These are phyloP conservation scores for Lophium mytilinum DNA, from an alignment of 495 filamentous ascomycete genomes.

Conservation along the genomic window DNA sequence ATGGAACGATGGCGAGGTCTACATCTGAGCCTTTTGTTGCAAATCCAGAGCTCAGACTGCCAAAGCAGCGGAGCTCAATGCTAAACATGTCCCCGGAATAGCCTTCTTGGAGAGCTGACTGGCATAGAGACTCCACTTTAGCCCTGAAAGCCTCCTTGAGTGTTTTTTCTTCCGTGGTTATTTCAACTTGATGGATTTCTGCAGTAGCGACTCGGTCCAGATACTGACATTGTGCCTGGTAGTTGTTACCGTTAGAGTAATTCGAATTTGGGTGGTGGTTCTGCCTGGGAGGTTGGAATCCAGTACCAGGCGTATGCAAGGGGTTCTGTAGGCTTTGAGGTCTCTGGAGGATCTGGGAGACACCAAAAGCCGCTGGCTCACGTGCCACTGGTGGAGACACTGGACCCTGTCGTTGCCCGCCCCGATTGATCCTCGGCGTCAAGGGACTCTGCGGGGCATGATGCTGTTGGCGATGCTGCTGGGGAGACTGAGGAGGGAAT, in stretches of 20 bases:
- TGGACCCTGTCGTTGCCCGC: neutral
- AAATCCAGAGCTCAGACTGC: conserved; percentile 65
- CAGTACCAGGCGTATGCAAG: neutral
- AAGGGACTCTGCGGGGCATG: neutral
- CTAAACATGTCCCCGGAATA: conserved; percentile 34
- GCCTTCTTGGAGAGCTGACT: conserved; percentile 43
- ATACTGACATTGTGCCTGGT: conserved; percentile 27
- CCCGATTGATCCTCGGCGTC: neutral
- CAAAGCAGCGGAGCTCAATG: conserved; percentile 60
- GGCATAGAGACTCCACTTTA: conserved; percentile 49
- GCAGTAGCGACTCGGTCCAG: conserved; percentile 25
- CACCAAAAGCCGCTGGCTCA: neutral
- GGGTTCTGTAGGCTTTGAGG: neutral
- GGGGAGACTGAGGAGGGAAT: neutral
- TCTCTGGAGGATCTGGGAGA: conserved; percentile 16
- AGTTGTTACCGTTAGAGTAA: neutral
- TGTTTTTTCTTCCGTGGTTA: conserved; percentile 40
- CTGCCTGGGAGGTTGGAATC: neutral
- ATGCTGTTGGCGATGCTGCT: neutral
- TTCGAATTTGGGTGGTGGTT: neutral
- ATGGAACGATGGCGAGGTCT: conserved; percentile 60
- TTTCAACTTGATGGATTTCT: conserved; percentile 29
- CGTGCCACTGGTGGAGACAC: neutral
- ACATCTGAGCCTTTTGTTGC: conserved; percentile 67
- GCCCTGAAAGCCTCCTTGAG: conserved; percentile 57